phyloP scores from a whole-genome alignment of 2,329 filamentous ascomycete genomes.

The Fusarium staphyleae region DNA sequence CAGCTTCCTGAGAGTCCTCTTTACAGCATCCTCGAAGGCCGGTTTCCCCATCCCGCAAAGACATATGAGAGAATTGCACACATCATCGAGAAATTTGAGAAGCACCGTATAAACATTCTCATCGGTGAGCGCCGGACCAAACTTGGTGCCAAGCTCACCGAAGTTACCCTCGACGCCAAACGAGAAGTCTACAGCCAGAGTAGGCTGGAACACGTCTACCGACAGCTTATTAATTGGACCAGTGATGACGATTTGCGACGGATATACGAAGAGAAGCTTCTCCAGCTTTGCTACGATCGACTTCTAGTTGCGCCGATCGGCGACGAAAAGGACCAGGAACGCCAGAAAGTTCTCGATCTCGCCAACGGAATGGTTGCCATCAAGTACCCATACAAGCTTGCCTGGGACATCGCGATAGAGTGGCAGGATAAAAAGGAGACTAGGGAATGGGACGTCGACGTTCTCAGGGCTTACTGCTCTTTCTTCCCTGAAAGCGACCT shows the following conservation, averaged over 20 bases:
- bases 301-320: constrained; percentile 72
- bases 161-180: constrained; percentile 88
- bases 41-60: constrained; percentile 77
- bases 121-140: constrained; percentile 89
- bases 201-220: constrained; percentile 80
- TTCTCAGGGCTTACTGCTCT: constrained; percentile 80
- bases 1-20: constrained; percentile 82
- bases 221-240: constrained; percentile 87
- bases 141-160: constrained; percentile 80
- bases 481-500: constrained; percentile 88
- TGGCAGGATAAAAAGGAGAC: constrained; percentile 83
- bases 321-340: constrained; percentile 71
- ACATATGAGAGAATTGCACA: constrained; percentile 85
- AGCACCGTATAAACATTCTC: constrained; percentile 85
- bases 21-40: constrained; percentile 83
- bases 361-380: constrained; percentile 96
- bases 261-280: constrained; percentile 86
- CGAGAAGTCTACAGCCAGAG: constrained; percentile 80
- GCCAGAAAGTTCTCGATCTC: constrained; percentile 75
- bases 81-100: constrained; percentile 85
- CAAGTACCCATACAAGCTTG: constrained; percentile 85
- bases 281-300: constrained; percentile 81
- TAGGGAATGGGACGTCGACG: constrained; percentile 75
- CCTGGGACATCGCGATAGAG: constrained; percentile 90
- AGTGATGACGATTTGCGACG: constrained; percentile 84